These are phyloP conservation scores for Fragaria nilgerrensis DNA, from an alignment of 306 rosid species.

Conservation along the genomic window DNA sequence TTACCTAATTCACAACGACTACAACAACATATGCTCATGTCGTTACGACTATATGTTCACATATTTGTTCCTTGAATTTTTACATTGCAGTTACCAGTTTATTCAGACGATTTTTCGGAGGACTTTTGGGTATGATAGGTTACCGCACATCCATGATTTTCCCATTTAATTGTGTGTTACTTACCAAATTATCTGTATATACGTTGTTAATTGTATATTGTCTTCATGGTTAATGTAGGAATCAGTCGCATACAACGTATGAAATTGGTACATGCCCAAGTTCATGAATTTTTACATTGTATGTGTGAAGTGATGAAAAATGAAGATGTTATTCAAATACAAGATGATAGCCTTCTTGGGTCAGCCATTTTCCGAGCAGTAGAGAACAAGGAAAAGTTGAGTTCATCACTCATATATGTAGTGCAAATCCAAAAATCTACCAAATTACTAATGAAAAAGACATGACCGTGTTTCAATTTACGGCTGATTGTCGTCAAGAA, in stretches of 20 bases:
- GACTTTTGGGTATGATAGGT: background rate
- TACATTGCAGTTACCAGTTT: background rate
- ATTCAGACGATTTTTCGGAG: background rate
- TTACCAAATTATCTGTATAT: background rate
- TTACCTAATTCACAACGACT: background rate
- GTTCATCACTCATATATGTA: background rate
- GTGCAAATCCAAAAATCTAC: background rate
- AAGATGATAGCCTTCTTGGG: background rate
- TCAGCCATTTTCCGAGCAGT: background rate
- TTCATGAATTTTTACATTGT: background rate
- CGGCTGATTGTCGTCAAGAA: background rate
- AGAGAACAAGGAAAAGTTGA: background rate
- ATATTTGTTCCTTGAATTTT: background rate
- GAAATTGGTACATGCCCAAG: background rate
- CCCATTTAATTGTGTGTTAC: background rate
- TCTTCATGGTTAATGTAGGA: background rate
- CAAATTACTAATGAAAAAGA: too few species aligned
- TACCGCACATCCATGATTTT: background rate
- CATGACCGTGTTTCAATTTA: background rate
- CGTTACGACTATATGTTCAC: background rate
- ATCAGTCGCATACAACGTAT: background rate
- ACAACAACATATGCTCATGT: background rate
- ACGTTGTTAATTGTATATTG: background rate
- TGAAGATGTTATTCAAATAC: too few species aligned
- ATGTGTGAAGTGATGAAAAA: background rate